Evolutionary conservation across 441 rosid species (phyloP).

Genomic region (Pelargonium fulgidum): DNA sequence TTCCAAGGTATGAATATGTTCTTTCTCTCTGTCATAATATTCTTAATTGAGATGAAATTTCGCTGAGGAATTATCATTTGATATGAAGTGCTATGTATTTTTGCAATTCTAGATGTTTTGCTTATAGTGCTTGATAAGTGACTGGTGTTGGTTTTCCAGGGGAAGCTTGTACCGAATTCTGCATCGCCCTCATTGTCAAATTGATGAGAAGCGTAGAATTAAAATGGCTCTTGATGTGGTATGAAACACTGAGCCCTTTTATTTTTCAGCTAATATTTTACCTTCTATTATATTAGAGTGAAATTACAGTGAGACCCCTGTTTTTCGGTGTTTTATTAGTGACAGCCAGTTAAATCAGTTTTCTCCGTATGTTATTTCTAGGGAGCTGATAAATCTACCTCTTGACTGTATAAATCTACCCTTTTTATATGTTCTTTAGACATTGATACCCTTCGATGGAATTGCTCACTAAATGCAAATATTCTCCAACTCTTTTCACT

Average conservation of each 20-base stretch:
- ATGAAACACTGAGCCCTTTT: constrained; percentile 22
- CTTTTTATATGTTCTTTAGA: no score
- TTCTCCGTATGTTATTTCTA: not conserved
- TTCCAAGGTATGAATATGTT: constrained; percentile 62
- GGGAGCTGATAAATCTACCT: no score
- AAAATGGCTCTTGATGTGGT: constrained; percentile 99
- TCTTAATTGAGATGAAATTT: constrained; percentile 9
- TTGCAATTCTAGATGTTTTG: constrained; percentile 9
- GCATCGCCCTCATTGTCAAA: constrained; percentile 82
- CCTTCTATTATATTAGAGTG: not conserved
- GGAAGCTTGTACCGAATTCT: constrained; percentile 91
- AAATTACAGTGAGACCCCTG: not conserved
- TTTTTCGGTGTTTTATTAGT: not conserved
- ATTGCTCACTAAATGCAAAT: no score
- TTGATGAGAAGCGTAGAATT: constrained; percentile 86
- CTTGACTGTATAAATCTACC: no score
- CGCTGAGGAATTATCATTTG: constrained; percentile 10
- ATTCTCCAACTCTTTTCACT: no score
- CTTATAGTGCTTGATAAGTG: not conserved
- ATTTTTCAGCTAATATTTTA: constrained; percentile 9
- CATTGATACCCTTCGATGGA: no score
- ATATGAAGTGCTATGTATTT: constrained; percentile 17
- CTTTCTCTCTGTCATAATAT: constrained; percentile 14
- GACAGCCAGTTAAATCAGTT: not conserved
- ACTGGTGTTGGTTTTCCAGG: constrained; percentile 37